Evolutionary conservation across 306 rosid species (phyloP), one percentile per base, ranked within the genome.

Genomic region (Cyclanthera cordifolia): DNA sequence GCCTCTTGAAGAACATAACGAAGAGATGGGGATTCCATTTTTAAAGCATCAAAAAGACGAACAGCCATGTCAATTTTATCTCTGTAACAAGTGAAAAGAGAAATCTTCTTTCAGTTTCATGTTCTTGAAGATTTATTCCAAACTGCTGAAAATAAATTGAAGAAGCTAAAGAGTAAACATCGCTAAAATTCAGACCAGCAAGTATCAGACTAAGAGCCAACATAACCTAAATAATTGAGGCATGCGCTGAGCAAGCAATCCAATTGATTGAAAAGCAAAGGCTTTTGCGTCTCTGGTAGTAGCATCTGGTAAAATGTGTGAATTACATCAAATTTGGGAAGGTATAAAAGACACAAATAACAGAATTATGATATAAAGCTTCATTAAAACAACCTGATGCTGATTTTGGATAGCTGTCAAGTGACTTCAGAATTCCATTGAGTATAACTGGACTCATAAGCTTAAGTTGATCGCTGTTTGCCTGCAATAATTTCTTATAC

Each of bases 401-500:
- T 69, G 79, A 84, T 75, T 75, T 82, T 73, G 92, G 79, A 82
- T 78, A 77, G 74, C 74, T 79, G 77, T 92, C 98, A 51, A 92
- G 98, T 57, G 95, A 92, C 85, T 89, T 92, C 88, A 92, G 56
- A 75, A 92, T 84, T 74, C 88, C 96, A 80, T 82, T 85, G 58
- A 92, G 88, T 84, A 89, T 89, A 80, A 92, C 88, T 46, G 98
- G 98, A 63, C 95, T 90, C 89, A 89, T 89, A 70, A 89, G 85
- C 85, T 78, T 89, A 41, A 92, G 96, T 79, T 92, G 98, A 23
- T 87, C 90, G 48, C 79, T 80, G 74, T 73, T 86, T 46, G 96
- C 93, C 98, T 92, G 87, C 85, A 70, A 61, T 34, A 39, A 15
- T 24, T 55, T 47, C 45, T 23, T 47, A 58, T 8, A 28, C 14